Evolutionary conservation across 192 early-diverging fungal genomes (phyloP).

Genomic region (Coemansia sp.): DNA sequence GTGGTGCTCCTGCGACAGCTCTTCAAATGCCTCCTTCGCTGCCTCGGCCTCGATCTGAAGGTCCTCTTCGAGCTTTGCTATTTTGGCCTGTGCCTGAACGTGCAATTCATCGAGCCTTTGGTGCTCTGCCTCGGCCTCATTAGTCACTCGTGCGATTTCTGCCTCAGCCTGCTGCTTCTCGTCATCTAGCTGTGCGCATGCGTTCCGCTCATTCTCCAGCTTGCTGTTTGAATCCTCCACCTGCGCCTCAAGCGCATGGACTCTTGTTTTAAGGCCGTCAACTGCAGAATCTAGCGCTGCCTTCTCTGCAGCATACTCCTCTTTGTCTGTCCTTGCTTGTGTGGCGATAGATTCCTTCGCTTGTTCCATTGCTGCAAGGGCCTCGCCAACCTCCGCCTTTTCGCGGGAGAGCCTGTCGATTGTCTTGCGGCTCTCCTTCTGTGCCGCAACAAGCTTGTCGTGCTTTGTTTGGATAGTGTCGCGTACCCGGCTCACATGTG

Average conservation of each 20-base stretch:
- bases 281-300: slow-evolving; percentile 13
- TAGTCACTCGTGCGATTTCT: slow-evolving; percentile 12
- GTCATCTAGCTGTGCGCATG: slow-evolving; percentile 1
- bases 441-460: slow-evolving; percentile 25
- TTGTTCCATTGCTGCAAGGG: slow-evolving; percentile 15
- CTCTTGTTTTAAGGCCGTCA: slow-evolving; percentile 12
- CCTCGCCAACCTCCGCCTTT: neutral
- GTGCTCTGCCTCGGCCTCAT: slow-evolving; percentile 9
- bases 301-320: slow-evolving; percentile 10
- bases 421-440: slow-evolving; percentile 20
- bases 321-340: slow-evolving; percentile 14
- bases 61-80: slow-evolving; percentile 31
- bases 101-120: slow-evolving; percentile 11
- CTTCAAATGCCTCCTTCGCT: slow-evolving; percentile 39
- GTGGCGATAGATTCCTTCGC: slow-evolving; percentile 9
- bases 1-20: slow-evolving; percentile 43
- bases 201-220: slow-evolving; percentile 18
- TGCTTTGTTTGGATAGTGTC: slow-evolving; percentile 41
- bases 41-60: slow-evolving; percentile 51
- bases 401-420: slow-evolving; percentile 17
- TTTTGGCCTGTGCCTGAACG: slow-evolving; percentile 15
- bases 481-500: slow-evolving; percentile 31
- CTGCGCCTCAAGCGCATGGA: slow-evolving; percentile 6
- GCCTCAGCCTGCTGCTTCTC: slow-evolving; percentile 13
- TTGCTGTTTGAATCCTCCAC: slow-evolving; percentile 2